These are phyloP conservation scores for Leccinum subfulvum DNA, from an alignment of 1,284 basidiomycete genomes.

Conservation along the genomic window DNA sequence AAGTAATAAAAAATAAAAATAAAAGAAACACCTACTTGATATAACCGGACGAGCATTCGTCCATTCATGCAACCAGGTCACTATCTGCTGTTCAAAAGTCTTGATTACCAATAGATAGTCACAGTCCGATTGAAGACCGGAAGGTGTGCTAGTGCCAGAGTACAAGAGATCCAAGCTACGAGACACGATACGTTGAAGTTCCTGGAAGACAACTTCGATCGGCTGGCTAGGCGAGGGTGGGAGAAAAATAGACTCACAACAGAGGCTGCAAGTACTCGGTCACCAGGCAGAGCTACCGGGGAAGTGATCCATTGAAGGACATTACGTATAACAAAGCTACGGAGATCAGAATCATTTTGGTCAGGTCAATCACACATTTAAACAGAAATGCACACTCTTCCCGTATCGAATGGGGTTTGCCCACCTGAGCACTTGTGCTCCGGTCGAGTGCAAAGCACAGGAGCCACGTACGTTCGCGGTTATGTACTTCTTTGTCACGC, in stretches of 20 bases:
- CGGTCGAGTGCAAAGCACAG: conserved; percentile 89
- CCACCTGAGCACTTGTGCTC: conserved; percentile 90
- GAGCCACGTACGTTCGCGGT: conserved; percentile 93
- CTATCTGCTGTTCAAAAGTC: conserved; percentile 80
- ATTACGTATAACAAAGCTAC: conserved; percentile 85
- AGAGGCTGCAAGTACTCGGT: conserved; percentile 67
- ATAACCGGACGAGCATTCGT: conserved; percentile 25
- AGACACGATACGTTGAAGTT: conserved; percentile 84
- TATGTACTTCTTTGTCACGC: conserved; percentile 82
- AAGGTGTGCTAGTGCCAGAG: conserved; percentile 76
- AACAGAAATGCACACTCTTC: conserved; percentile 67
- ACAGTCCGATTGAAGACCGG: conserved; percentile 83
- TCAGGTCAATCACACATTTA: not conserved
- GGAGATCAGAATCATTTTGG: conserved; percentile 4
- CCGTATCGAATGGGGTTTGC: conserved; percentile 82
- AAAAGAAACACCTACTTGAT: conserved; percentile 17
- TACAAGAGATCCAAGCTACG: conserved; percentile 89
- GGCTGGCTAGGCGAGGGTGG: not conserved
- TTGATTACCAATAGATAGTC: conserved; percentile 85
- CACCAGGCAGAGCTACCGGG: conserved; percentile 58
- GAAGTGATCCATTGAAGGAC: conserved; percentile 71
- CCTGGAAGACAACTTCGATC: conserved; percentile 42
- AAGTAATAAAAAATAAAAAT: not conserved
- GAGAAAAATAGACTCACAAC: conserved; percentile 47
- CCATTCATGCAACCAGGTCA: conserved; percentile 71